Conservation (phyloP, 257 asterid genomes). For the Petrea volubilis region DNA sequence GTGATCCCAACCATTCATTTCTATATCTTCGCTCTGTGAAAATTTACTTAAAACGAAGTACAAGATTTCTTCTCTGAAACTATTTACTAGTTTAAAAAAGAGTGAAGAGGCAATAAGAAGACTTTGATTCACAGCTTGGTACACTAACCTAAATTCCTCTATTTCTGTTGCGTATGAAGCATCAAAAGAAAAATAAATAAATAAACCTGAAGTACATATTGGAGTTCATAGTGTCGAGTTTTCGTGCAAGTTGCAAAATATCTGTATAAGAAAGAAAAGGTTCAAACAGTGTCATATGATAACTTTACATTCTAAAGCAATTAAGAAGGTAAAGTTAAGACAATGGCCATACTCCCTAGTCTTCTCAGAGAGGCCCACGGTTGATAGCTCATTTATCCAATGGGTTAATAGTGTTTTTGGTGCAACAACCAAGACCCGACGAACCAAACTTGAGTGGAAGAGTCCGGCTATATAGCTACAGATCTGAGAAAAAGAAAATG, state of each 20-base stretch:
- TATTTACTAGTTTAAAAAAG: slow-evolving; percentile 1
- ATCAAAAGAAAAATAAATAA: slow-evolving; percentile 12
- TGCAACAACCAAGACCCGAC: slow-evolving; percentile 81
- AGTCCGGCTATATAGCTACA: slow-evolving; percentile 85
- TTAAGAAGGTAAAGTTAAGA: slow-evolving; percentile 12
- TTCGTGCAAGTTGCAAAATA: slow-evolving; percentile 69
- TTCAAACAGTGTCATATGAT: neutral
- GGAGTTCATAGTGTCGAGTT: slow-evolving; percentile 87
- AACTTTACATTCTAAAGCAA: slow-evolving; percentile 13
- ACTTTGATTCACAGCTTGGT: too few species aligned
- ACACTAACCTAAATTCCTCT: slow-evolving; percentile 2
- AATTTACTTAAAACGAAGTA: neutral
- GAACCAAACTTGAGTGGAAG: slow-evolving; percentile 70
- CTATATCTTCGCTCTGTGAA: slow-evolving; percentile 6
- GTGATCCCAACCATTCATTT: neutral
- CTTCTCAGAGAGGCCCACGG: slow-evolving; percentile 78
- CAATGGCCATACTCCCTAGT: slow-evolving; percentile 73
- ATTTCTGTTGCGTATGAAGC: slow-evolving; percentile 5
- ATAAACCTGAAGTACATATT: slow-evolving; percentile 82
- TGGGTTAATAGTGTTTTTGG: slow-evolving; percentile 91
- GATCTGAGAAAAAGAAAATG: slow-evolving; percentile 53
- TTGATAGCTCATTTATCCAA: slow-evolving; percentile 80
- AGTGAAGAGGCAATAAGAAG: neutral
- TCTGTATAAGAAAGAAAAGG: slow-evolving; percentile 43
- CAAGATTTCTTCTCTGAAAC: neutral